Evolutionary conservation across 495 filamentous ascomycete species (phyloP).

Genomic region (Talaromyces liani): DNA sequence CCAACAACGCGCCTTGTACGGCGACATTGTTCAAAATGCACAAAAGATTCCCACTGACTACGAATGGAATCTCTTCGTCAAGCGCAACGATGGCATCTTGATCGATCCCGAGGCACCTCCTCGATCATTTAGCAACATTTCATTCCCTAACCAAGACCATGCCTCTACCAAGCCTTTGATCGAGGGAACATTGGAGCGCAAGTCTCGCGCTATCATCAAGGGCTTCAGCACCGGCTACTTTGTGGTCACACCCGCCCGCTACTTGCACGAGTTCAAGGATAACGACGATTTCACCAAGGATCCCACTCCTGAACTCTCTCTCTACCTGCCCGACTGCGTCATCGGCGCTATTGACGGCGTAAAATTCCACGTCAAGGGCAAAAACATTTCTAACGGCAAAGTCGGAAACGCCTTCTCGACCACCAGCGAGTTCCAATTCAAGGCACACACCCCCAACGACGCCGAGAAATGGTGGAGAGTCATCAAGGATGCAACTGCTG

Average conservation of each 20-base stretch:
- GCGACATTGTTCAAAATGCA: slow-evolving; percentile 69
- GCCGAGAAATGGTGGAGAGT: slow-evolving; percentile 78
- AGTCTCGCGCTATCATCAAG: slow-evolving; percentile 69
- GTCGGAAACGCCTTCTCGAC: slow-evolving; percentile 53
- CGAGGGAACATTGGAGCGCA: slow-evolving; percentile 80
- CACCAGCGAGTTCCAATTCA: slow-evolving; percentile 58
- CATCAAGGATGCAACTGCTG: slow-evolving; percentile 41
- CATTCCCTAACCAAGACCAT: slow-evolving; percentile 86
- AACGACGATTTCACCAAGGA: slow-evolving; percentile 78
- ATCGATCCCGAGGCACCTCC: slow-evolving; percentile 70
- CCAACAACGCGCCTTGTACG: slow-evolving; percentile 67
- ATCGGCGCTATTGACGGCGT: slow-evolving; percentile 66
- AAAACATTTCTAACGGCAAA: slow-evolving; percentile 63
- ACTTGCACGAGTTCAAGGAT: slow-evolving; percentile 93
- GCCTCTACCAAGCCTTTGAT: slow-evolving; percentile 70
- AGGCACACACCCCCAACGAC: slow-evolving; percentile 65
- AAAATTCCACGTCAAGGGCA: slow-evolving; percentile 94
- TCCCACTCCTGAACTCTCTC: slow-evolving; percentile 73
- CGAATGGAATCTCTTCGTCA: slow-evolving; percentile 81
- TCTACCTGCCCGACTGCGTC: slow-evolving; percentile 87
- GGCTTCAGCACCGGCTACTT: slow-evolving; percentile 80
- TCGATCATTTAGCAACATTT: slow-evolving; percentile 61
- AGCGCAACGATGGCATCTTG: slow-evolving; percentile 60
- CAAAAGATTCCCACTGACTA: slow-evolving; percentile 83
- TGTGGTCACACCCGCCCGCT: slow-evolving; percentile 77